Percentiles rank a stretch among this genome's conserved stretches.
These are phyloP conservation scores for Sporothrix phasma DNA, from an alignment of 2,329 filamentous ascomycete genomes.

Conservation along the genomic window DNA sequence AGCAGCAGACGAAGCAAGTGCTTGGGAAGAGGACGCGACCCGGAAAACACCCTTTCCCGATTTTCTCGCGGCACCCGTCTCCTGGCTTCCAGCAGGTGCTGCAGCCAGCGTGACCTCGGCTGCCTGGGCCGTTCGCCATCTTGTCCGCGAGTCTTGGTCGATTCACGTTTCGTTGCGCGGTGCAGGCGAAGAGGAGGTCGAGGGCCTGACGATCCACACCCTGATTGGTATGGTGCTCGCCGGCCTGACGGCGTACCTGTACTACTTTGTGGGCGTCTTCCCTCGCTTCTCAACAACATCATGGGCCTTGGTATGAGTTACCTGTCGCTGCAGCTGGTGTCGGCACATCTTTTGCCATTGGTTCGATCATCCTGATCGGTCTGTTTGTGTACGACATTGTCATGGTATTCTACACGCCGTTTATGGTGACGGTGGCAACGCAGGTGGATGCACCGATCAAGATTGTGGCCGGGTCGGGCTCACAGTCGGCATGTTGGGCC, in stretches of 20 bases:
- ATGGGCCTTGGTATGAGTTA: constrained; percentile 85
- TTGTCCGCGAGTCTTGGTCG: constrained; percentile 43
- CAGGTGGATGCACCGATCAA: constrained; percentile 89
- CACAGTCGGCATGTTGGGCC: constrained; percentile 71
- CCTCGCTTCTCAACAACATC: constrained; percentile 62
- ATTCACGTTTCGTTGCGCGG: constrained; percentile 43
- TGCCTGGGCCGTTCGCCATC: constrained; percentile 42
- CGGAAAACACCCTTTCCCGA: constrained; percentile 33
- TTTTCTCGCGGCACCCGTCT: constrained; percentile 23
- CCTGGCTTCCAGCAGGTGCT: constrained; percentile 22
- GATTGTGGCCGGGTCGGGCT: constrained; percentile 61
- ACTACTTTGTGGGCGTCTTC: constrained; percentile 50
- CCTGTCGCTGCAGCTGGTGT: constrained; percentile 69
- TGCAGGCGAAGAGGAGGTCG: constrained; percentile 33
- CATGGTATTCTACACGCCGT: constrained; percentile 80
- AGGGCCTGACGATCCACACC: constrained; percentile 44
- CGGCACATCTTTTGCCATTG: constrained; percentile 77
- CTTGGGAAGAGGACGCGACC: constrained; percentile 22
- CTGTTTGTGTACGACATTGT: constrained; percentile 94
- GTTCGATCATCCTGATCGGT: constrained; percentile 63
- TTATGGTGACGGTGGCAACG: constrained; percentile 82
- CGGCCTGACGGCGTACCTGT: constrained; percentile 45
- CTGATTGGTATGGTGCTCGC: constrained; percentile 47
- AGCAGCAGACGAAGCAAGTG: constrained; percentile 8
- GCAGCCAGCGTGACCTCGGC: constrained; percentile 11